Evolutionary conservation across 73 alveolate genomes (phyloP), one percentile per base, ranked within the genome.

Genomic region (Symbiodinium natans): DNA sequence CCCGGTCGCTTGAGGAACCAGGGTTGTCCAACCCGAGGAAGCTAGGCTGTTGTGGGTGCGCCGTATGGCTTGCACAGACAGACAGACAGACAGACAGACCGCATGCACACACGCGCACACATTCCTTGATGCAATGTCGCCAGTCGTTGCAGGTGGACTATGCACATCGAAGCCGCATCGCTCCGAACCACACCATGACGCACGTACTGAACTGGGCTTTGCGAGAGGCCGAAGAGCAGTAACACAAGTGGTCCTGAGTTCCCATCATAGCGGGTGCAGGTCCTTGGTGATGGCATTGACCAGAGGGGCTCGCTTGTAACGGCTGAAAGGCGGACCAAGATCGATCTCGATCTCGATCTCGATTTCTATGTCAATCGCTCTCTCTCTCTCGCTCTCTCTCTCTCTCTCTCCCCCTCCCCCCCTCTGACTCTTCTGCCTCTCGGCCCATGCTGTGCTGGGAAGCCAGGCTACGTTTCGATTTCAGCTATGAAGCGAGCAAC

Each of bases 121-220:
- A n/a, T n/a, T n/a, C n/a, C n/a, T n/a, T n/a, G n/a, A n/a, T n/a
- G n/a, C n/a, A n/a, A n/a, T n/a, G n/a, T n/a, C n/a, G n/a, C n/a
- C n/a, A n/a, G n/a, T n/a, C 36, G 29, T 19, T 17, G 41, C 43
- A 90, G 97, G 97, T 90, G 56, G 99, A 93, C 88, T 93, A 83
- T 46, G 86, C 43, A 39, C 85, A 63, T 63, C 93, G 99, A 1
- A 63, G 86, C 82, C 68, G 59, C 34, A 68, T 93, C 54, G 99
- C 99, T 9, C 92, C 92, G 56, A 93, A 93, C 88, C 99, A 93
- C 68, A 93, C 99, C 63, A 83, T 63, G 93, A 93, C 99, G 59
- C 99, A 93, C n/a, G 93, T 93, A 42, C 99, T 93, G 82, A 93
- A 93, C 89, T 93, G 92, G 93, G 99, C 99, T n/a, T n/a, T 93